phyloP scores from a whole-genome alignment of 495 filamentous ascomycete genomes.

The Xylaria nigripes region DNA sequence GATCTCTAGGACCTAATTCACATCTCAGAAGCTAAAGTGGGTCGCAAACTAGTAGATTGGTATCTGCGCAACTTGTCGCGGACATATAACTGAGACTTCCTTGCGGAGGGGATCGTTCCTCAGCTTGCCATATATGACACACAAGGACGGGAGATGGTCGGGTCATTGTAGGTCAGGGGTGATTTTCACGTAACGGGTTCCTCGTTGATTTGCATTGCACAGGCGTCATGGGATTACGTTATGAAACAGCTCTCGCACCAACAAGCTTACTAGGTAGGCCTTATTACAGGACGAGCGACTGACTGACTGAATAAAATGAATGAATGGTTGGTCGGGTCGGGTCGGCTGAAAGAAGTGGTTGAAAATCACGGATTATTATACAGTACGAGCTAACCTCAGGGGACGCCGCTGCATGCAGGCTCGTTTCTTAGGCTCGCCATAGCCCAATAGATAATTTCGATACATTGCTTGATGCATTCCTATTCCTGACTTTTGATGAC shows the following conservation, averaged over 20 bases:
- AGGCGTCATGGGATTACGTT: conserved; percentile 24
- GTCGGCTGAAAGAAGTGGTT: neutral
- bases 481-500: neutral
- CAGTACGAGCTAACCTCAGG: neutral
- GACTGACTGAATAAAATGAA: conserved; percentile 1
- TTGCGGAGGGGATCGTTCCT: neutral
- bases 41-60: conserved; percentile 94
- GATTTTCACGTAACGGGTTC: conserved; percentile 11
- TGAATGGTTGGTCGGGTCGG: conserved; percentile 1
- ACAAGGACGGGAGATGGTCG: neutral
- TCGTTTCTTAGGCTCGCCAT: neutral
- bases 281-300: conserved; percentile 5
- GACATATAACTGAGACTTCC: conserved; percentile 54
- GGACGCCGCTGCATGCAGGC: neutral
- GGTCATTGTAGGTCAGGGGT: conserved; percentile 11
- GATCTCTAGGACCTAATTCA: conserved; percentile 74
- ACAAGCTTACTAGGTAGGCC: conserved; percentile 8
- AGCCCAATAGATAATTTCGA: conserved; percentile 8
- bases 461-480: conserved; percentile 4
- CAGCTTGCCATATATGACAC: conserved; percentile 7
- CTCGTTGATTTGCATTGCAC: conserved; percentile 25
- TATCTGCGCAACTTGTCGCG: conserved; percentile 93
- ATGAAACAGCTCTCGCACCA: conserved; percentile 8
- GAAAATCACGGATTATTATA: conserved; percentile 6
- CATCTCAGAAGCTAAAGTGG: conserved; percentile 96